Evolutionary conservation across 129 eudicot species (phyloP).

Genomic region (Erigeron canadensis): DNA sequence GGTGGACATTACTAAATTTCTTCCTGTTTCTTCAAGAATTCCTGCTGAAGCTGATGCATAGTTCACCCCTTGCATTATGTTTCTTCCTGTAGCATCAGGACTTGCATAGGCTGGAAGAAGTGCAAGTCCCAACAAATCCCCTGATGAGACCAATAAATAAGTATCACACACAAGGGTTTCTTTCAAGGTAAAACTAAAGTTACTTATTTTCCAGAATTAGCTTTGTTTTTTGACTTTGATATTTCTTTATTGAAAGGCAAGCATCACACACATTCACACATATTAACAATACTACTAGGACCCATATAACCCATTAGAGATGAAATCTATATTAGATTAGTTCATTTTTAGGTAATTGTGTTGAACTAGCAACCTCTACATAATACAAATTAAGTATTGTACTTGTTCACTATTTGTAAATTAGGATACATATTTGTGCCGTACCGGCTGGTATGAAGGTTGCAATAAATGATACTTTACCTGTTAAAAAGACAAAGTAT

Average conservation of each 20-base stretch:
- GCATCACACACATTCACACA: too few species aligned
- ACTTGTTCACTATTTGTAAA: neutral
- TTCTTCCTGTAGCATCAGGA: conserved; percentile 42
- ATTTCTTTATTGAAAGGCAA: neutral
- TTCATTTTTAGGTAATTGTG: neutral
- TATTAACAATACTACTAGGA: too few species aligned
- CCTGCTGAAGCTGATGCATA: conserved; percentile 82
- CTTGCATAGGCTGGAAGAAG: conserved; percentile 55
- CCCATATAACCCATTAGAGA: too few species aligned
- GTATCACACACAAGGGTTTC: neutral
- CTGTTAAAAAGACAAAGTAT: too few species aligned
- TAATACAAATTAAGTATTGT: too few species aligned
- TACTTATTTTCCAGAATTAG: neutral
- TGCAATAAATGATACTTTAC: too few species aligned
- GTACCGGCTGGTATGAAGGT: neutral
- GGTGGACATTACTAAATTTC: conserved; percentile 42
- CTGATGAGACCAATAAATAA: conserved; percentile 29
- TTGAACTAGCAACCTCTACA: too few species aligned
- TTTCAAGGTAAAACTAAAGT: neutral
- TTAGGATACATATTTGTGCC: neutral
- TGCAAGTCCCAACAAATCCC: conserved; percentile 51
- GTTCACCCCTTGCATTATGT: conserved; percentile 54
- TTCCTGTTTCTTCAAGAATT: conserved; percentile 69
- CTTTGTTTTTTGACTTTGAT: neutral
- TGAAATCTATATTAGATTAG: neutral